Percentiles rank a stretch among this genome's conserved stretches.
phyloP scores from a whole-genome alignment of 495 filamentous ascomycete species.

The Gamarada debralockiae region DNA sequence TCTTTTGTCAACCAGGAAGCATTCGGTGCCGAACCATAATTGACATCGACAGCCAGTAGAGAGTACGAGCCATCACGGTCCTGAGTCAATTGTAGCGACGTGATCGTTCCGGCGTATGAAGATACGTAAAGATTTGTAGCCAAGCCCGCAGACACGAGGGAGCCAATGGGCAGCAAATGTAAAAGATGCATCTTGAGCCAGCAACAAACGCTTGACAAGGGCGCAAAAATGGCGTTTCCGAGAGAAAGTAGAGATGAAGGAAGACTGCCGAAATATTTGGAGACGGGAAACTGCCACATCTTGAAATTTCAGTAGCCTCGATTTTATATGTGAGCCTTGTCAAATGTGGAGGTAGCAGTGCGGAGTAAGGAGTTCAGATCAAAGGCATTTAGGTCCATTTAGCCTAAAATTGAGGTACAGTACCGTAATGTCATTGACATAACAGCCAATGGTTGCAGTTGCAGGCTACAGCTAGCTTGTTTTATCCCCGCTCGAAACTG shows the following conservation, averaged over 20 bases:
- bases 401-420: no score
- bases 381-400: no score
- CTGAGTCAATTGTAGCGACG: conserved; percentile 44
- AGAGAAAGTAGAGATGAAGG: neutral
- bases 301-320: neutral
- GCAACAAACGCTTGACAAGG: neutral
- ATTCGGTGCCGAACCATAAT: conserved; percentile 46
- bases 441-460: no score
- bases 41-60: conserved; percentile 35
- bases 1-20: conserved; percentile 59
- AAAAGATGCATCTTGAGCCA: conserved; percentile 3
- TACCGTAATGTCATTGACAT: no score
- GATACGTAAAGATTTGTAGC: conserved; percentile 51
- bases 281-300: conserved; percentile 9
- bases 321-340: no score
- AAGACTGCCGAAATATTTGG: neutral
- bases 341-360: no score
- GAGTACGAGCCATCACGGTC: conserved; percentile 21
- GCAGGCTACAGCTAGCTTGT: no score
- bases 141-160: conserved; percentile 20
- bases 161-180: neutral
- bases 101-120: conserved; percentile 57
- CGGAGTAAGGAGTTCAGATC: no score
- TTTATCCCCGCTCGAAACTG: no score
- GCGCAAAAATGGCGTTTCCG: neutral